These are phyloP conservation scores for Crithidia thermophila DNA, from an alignment of 208 protist genomes.

Conservation along the genomic window DNA sequence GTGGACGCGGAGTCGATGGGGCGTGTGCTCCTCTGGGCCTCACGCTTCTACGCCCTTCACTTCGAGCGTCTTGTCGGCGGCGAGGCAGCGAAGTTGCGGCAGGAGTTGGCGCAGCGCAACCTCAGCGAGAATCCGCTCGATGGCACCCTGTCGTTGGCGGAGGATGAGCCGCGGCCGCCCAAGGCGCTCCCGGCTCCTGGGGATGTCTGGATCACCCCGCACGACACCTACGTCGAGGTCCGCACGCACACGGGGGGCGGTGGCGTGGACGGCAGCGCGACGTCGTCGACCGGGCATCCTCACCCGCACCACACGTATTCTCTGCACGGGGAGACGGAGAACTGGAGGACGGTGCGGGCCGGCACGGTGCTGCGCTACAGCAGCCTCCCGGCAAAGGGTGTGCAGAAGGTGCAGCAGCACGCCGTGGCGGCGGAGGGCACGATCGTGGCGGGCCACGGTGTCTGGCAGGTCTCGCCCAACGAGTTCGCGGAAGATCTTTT, in stretches of 20 bases:
- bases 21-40: slow-evolving; percentile 54
- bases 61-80: slow-evolving; percentile 36
- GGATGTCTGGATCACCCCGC: slow-evolving; percentile 48
- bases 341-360: slow-evolving; percentile 28
- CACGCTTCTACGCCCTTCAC: slow-evolving; percentile 33
- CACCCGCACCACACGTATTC: neutral
- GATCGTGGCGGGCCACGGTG: neutral
- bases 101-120: slow-evolving; percentile 46
- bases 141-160: slow-evolving; percentile 19
- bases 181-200: slow-evolving; percentile 3
- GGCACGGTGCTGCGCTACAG: slow-evolving; percentile 43
- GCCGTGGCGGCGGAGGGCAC: too few species aligned
- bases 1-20: slow-evolving; percentile 36
- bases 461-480: slow-evolving; percentile 16
- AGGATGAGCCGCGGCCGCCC: slow-evolving; percentile 30
- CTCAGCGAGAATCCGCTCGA: slow-evolving; percentile 42
- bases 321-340: neutral
- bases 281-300: neutral
- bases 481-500: slow-evolving; percentile 66
- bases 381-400: too few species aligned
- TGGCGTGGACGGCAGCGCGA: neutral
- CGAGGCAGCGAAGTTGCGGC: slow-evolving; percentile 45
- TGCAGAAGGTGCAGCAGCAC: neutral
- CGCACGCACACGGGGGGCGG: neutral
- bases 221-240: slow-evolving; percentile 35